Evolutionary conservation across 495 filamentous ascomycete genomes (phyloP), one percentile per base, ranked within the genome.

Genomic region (Lasiosphaeria miniovina): DNA sequence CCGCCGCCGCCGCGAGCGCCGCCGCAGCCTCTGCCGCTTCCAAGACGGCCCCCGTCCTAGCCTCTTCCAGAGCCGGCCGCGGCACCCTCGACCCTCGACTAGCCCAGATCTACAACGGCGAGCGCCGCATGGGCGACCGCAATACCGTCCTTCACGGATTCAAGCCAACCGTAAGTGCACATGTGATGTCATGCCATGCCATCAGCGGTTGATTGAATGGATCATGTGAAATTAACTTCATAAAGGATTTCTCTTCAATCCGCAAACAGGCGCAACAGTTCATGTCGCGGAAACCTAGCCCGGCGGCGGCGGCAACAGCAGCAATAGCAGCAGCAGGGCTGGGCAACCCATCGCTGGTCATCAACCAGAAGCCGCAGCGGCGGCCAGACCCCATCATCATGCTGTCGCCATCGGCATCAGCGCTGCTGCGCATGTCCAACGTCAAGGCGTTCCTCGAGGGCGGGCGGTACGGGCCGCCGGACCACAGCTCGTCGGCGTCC

Each of bases 361-460:
- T 78, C 43, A 80, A 79, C 65, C 78, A 80, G 57, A 81, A 83
- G 65, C 70, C 77, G 9, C 69, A 68, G 31, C 77, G 86, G 36
- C 86, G 90, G 40, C 84, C 85, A 52, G 92, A 98, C 69, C 95
- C 95, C 24, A 99, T 99, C 74, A 96, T 99, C 76, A 85, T 99
- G 12, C 87, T 99, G 66, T 98, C 95, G 3, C 94, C 95, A n/a
- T 97, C 93, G 35, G 95, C 95, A 36, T 96, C 92, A 24, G 93
- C 93, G 8, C 88, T 98, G 51, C 90, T 99, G n/a, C 89, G 91
- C 73, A 91, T 97, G 88, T 87, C 90, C 31, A 99, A 99, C 74
- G 91, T 96, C 75, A 95, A 96, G 63, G 85, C 90, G 46, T 99
- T 99, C 82, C 90, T 99, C 61, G 86, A 93, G 72, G 81, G 83